phyloP scores from a whole-genome alignment of 1,284 basidiomycete species.

The Coniophora puteana region DNA sequence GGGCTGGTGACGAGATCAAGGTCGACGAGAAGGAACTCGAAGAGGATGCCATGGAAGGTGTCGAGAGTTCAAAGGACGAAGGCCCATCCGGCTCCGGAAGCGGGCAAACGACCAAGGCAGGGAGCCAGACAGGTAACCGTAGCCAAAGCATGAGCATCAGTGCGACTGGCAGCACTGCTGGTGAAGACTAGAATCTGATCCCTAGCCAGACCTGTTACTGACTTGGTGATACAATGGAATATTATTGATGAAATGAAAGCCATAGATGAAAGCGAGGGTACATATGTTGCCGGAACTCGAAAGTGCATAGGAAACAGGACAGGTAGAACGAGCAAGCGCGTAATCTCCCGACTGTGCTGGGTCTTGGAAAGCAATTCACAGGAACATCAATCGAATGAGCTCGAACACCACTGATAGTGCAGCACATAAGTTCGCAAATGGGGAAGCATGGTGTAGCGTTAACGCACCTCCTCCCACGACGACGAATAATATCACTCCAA shows the following conservation, averaged over 20 bases:
- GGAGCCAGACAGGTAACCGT: slow-evolving; percentile 31
- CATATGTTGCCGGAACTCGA: too few species aligned
- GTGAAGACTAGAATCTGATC: too few species aligned
- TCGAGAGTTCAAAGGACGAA: slow-evolving; percentile 42
- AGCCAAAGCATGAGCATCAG: slow-evolving; percentile 53
- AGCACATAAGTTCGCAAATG: slow-evolving; percentile 3
- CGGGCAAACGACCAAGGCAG: slow-evolving; percentile 15
- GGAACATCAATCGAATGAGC: slow-evolving; percentile 59
- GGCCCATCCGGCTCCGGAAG: slow-evolving; percentile 19
- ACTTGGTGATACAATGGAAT: too few species aligned
- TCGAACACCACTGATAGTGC: slow-evolving; percentile 63
- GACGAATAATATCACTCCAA: slow-evolving; percentile 67
- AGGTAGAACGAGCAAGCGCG: too few species aligned
- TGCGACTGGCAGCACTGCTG: slow-evolving; percentile 42
- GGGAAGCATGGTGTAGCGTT: neutral
- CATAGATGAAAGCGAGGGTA: too few species aligned
- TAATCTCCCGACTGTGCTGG: too few species aligned
- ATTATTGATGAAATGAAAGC: too few species aligned
- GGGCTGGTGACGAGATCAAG: slow-evolving; percentile 79
- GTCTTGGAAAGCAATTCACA: slow-evolving; percentile 43
- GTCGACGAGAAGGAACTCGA: slow-evolving; percentile 78
- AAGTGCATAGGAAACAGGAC: too few species aligned
- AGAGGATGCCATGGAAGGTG: slow-evolving; percentile 69
- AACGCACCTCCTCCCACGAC: slow-evolving; percentile 73
- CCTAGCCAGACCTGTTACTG: too few species aligned